Percentiles rank a stretch among this genome's conserved stretches.
phyloP scores from a whole-genome alignment of 768 basidiomycete genomes.

The Leccinum imitatum region DNA sequence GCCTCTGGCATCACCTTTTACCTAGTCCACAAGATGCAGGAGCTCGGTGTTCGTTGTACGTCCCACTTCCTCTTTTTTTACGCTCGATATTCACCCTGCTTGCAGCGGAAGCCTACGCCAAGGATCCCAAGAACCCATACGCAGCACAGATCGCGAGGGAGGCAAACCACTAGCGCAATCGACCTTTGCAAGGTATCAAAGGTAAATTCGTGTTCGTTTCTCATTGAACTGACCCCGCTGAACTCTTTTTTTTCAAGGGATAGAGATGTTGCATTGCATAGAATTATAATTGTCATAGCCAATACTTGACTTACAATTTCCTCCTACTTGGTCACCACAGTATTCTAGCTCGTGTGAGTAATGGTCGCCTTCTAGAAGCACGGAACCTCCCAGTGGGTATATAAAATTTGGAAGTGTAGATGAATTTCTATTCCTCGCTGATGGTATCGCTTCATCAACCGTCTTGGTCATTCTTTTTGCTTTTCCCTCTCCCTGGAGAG shows the following conservation, averaged over 20 bases:
- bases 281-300: constrained; percentile 13
- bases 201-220: constrained; percentile 3
- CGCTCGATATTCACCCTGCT: constrained; percentile 2
- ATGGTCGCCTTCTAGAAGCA: neutral
- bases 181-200: constrained; percentile 2
- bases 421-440: neutral
- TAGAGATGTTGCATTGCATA: constrained; percentile 21
- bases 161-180: constrained; percentile 34
- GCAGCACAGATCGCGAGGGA: constrained; percentile 74
- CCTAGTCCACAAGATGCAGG: constrained; percentile 65
- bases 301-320: constrained; percentile 3
- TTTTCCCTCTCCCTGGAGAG: constrained; percentile 61
- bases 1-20: constrained; percentile 65
- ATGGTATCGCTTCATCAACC: neutral
- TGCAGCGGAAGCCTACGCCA: constrained; percentile 64
- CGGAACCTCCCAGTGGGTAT: too few species aligned
- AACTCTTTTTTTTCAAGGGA: neutral
- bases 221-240: neutral
- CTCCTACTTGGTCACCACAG: neutral
- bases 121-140: constrained; percentile 82
- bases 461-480: constrained; percentile 7
- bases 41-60: constrained; percentile 70
- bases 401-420: neutral
- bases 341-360: neutral
- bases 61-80: constrained; percentile 16